phyloP scores from a whole-genome alignment of 306 rosid genomes.

The Pterocarpus macrocarpus region DNA sequence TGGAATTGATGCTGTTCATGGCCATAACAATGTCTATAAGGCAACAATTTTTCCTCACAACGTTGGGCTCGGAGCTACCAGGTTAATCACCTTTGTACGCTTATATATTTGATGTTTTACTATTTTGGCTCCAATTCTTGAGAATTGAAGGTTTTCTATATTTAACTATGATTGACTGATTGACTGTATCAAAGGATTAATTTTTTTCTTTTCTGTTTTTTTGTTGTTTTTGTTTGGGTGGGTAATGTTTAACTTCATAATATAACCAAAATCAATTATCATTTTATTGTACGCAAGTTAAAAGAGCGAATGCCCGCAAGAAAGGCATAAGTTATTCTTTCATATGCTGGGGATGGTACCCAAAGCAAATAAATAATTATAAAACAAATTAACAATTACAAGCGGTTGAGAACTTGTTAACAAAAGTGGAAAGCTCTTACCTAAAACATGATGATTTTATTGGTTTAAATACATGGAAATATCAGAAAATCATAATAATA shows the following conservation, averaged over 20 bases:
- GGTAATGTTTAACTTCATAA: neutral
- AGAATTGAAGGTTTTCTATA: too few species aligned
- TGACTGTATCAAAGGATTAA: neutral
- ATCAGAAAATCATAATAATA: neutral
- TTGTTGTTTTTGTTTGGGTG: too few species aligned
- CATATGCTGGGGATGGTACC: neutral
- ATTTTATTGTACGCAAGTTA: neutral
- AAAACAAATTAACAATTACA: neutral
- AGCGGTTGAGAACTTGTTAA: neutral
- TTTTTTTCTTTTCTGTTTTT: neutral
- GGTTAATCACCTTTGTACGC: slow-evolving; percentile 43
- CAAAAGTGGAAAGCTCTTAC: neutral
- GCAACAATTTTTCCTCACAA: slow-evolving; percentile 58
- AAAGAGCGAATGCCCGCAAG: neutral
- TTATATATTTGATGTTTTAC: neutral
- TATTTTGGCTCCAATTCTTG: neutral
- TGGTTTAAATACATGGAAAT: neutral
- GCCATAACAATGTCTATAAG: too few species aligned
- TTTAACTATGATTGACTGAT: neutral
- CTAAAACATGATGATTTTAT: neutral
- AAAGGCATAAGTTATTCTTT: neutral
- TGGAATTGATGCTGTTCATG: too few species aligned
- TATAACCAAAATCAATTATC: neutral
- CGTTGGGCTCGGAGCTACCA: slow-evolving; percentile 76
- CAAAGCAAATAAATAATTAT: neutral